Conservation (phyloP, 2,329 filamentous ascomycete genomes). For the Alternaria consortialis region DNA sequence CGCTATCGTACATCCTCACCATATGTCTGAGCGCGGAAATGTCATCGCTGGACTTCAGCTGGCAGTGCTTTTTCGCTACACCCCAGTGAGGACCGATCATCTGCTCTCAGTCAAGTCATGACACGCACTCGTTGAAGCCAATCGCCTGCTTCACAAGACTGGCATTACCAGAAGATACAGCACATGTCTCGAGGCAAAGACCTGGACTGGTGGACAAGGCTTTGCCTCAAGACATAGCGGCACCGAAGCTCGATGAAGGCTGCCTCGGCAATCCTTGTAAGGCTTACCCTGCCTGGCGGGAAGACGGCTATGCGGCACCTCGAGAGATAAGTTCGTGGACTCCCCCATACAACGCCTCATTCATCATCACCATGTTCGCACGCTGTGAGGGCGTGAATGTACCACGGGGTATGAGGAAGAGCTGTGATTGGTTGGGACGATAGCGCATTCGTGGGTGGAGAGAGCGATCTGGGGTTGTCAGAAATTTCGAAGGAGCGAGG, state of each 20-base stretch:
- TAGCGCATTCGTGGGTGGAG: background rate
- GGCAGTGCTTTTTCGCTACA: background rate
- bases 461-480: slow-evolving; percentile 9
- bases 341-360: background rate
- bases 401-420: background rate
- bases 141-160: background rate
- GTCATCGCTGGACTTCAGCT: background rate
- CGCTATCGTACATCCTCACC: background rate
- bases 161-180: background rate
- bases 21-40: background rate
- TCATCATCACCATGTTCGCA: background rate
- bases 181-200: background rate
- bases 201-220: slow-evolving; percentile 2
- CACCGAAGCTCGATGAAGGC: slow-evolving; percentile 8
- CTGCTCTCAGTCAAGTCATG: background rate
- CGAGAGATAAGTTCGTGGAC: background rate
- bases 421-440: background rate
- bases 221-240: background rate
- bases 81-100: background rate
- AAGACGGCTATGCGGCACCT: slow-evolving; percentile 9
- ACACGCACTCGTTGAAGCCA: background rate
- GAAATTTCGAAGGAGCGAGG: slow-evolving; percentile 11
- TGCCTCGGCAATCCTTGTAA: slow-evolving; percentile 10
- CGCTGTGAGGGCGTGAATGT: slow-evolving; percentile 1
- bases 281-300: slow-evolving; percentile 1